phyloP scores from a whole-genome alignment of 208 protist genomes.

The Acanthamoeba sp. region DNA sequence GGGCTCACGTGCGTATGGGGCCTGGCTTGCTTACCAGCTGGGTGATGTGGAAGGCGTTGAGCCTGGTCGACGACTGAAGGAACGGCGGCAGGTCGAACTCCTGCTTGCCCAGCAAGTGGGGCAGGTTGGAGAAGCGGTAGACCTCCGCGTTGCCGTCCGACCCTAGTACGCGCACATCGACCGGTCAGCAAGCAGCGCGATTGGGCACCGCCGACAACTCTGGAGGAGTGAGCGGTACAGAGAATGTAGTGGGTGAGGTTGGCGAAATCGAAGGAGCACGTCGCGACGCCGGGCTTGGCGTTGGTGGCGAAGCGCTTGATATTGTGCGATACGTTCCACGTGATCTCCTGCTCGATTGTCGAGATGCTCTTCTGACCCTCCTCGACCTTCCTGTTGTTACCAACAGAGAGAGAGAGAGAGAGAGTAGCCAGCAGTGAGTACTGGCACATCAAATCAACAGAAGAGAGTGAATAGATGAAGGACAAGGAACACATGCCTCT shows the following conservation, averaged over 20 bases:
- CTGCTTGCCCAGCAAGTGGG: conserved; percentile 9
- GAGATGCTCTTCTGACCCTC: not conserved
- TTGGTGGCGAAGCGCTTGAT: conserved; percentile 24
- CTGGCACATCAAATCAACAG: no score
- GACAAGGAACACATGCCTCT: not conserved
- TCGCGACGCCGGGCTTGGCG: not conserved
- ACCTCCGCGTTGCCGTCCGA: conserved; percentile 32
- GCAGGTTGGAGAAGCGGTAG: conserved; percentile 39
- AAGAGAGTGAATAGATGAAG: not conserved
- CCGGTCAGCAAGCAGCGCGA: not conserved
- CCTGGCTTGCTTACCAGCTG: not conserved
- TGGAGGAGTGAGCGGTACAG: not conserved
- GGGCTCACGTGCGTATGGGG: no score
- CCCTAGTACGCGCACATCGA: not conserved
- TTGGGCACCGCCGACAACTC: no score
- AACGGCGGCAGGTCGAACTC: not conserved
- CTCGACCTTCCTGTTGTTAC: not conserved
- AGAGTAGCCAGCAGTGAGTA: no score
- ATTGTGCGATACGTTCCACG: conserved; percentile 36
- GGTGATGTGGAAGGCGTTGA: conserved; percentile 27
- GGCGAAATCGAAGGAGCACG: conserved; percentile 26
- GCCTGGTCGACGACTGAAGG: conserved; percentile 30
- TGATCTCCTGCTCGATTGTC: conserved; percentile 41
- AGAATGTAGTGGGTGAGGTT: conserved; percentile 51
- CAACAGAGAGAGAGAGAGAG: not conserved